Evolutionary conservation across 768 basidiomycete species (phyloP).

Genomic region (Phanerodontia chrysosporium): DNA sequence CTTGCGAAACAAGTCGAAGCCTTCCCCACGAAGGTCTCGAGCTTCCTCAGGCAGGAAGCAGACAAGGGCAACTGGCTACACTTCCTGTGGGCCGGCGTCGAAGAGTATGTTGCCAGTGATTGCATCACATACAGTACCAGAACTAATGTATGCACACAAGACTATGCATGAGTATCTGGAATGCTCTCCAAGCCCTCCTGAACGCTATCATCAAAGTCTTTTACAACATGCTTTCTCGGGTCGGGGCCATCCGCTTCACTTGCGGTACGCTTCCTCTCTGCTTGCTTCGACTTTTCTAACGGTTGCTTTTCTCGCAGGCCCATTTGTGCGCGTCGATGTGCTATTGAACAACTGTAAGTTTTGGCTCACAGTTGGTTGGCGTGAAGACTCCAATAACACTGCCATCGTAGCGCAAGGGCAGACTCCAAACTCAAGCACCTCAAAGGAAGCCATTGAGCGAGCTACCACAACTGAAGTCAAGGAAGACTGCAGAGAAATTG

Average conservation of each 20-base stretch:
- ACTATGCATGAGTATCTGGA: background rate
- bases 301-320: background rate
- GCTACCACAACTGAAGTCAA: constrained; percentile 1
- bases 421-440: background rate
- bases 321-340: constrained; percentile 19
- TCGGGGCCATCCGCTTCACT: constrained; percentile 21
- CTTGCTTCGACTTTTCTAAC: background rate
- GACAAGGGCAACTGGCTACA: constrained; percentile 20
- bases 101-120: constrained; percentile 19
- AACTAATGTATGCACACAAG: too few relatives aligned
- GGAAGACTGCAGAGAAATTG: constrained; percentile 19
- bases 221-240: constrained; percentile 19
- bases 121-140: too few relatives aligned
- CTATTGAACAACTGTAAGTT: too few relatives aligned
- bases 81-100: constrained; percentile 21
- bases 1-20: constrained; percentile 23
- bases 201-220: constrained; percentile 20
- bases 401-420: background rate
- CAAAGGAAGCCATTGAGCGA: background rate
- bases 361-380: too few relatives aligned
- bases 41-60: constrained; percentile 20
- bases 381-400: too few relatives aligned
- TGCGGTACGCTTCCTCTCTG: constrained; percentile 10
- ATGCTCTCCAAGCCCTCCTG: constrained; percentile 19
- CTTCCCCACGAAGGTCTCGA: constrained; percentile 26